phyloP scores from a whole-genome alignment of 306 rosid genomes.

The Acacia confusa region DNA sequence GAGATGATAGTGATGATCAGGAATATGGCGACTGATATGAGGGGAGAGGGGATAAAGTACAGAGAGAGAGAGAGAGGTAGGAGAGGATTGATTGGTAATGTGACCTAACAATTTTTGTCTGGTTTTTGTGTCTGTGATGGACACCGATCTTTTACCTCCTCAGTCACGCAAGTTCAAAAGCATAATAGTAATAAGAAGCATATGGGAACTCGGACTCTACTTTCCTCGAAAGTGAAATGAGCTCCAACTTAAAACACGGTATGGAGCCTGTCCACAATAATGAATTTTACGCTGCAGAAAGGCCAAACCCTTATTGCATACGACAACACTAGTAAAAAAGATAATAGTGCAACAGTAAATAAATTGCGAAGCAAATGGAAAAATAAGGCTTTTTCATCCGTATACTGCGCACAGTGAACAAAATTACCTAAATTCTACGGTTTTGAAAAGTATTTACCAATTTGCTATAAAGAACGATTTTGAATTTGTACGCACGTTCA shows the following conservation, averaged over 20 bases:
- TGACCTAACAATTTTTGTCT: slow-evolving; percentile 57
- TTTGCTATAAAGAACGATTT: too few relatives aligned
- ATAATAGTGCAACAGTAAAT: background rate
- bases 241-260: slow-evolving; percentile 4
- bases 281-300: slow-evolving; percentile 3
- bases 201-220: slow-evolving; percentile 47
- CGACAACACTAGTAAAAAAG: background rate
- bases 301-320: background rate
- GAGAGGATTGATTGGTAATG: slow-evolving; percentile 45
- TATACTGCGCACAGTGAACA: too few relatives aligned
- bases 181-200: slow-evolving; percentile 14
- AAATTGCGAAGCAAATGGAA: too few relatives aligned
- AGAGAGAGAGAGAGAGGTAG: background rate
- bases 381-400: background rate
- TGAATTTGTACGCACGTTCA: too few relatives aligned
- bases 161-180: slow-evolving; percentile 59
- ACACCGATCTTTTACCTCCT: slow-evolving; percentile 80
- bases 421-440: too few relatives aligned
- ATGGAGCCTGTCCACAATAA: slow-evolving; percentile 31
- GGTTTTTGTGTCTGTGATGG: slow-evolving; percentile 31
- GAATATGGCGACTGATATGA: slow-evolving; percentile 57
- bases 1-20: slow-evolving; percentile 35
- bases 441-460: too few relatives aligned
- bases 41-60: slow-evolving; percentile 53
- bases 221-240: slow-evolving; percentile 27